A percentile compares a stretch with the other conserved stretches of the same genome.
phyloP scores from a whole-genome alignment of 1,284 basidiomycete genomes.

The Pyrrhoderma noxium region DNA sequence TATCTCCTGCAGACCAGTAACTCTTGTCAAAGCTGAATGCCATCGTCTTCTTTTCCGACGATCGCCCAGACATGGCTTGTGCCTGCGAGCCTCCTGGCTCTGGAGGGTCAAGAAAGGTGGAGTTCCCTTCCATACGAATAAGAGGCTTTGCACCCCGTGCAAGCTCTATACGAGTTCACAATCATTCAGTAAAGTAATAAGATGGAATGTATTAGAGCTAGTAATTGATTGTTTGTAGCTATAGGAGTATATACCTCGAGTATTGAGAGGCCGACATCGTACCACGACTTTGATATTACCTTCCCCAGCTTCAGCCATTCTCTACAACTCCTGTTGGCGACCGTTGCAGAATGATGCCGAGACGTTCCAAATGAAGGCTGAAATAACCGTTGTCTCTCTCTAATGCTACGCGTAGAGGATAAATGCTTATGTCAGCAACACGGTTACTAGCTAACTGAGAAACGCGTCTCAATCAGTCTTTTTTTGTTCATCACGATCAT shows the following conservation, averaged over 20 bases:
- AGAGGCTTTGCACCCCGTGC: conserved; percentile 86
- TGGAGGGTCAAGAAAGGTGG: conserved; percentile 86
- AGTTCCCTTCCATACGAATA: conserved; percentile 88
- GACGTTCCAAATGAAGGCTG: not conserved
- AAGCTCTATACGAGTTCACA: conserved; percentile 54
- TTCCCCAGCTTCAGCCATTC: conserved; percentile 57
- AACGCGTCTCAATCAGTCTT: too few species aligned
- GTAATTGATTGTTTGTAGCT: not conserved
- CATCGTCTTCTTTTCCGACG: conserved; percentile 83
- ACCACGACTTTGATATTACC: conserved; percentile 97
- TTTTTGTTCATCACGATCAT: too few species aligned
- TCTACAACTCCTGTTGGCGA: conserved; percentile 17
- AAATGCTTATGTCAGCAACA: too few species aligned
- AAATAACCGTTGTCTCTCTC: too few species aligned
- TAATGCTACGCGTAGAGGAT: too few species aligned
- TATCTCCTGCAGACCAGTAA: conserved; percentile 88
- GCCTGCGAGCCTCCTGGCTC: conserved; percentile 63
- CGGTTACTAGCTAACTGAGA: too few species aligned
- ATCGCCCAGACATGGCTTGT: conserved; percentile 53
- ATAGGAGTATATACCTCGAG: conserved; percentile 54
- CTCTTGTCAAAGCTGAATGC: conserved; percentile 92
- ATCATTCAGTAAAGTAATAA: conserved; percentile 10
- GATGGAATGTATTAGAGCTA: not conserved
- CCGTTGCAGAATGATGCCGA: not conserved
- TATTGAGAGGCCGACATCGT: conserved; percentile 91